Evolutionary conservation across 2,329 filamentous ascomycete genomes (phyloP).

Genomic region (Ophiostoma sp.): DNA sequence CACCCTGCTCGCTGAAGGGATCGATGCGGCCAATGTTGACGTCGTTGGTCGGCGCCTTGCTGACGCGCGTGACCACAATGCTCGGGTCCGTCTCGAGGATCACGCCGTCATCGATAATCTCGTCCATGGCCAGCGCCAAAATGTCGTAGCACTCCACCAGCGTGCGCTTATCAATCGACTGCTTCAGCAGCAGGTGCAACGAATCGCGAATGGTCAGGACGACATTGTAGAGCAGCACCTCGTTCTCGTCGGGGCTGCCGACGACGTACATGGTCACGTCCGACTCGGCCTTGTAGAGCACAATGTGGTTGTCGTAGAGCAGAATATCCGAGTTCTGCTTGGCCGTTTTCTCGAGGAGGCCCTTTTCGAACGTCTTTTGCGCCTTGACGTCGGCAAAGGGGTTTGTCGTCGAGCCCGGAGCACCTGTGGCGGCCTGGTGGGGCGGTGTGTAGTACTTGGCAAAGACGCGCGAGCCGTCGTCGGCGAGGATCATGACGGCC

Average conservation of each 20-base stretch:
- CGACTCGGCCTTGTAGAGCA: slow-evolving; percentile 96
- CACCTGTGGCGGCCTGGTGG: slow-evolving; percentile 43
- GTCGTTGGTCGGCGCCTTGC: slow-evolving; percentile 87
- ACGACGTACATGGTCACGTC: slow-evolving; percentile 95
- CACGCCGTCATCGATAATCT: slow-evolving; percentile 93
- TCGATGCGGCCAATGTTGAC: slow-evolving; percentile 92
- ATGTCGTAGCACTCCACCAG: slow-evolving; percentile 99
- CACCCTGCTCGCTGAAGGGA: slow-evolving; percentile 82
- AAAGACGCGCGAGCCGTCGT: slow-evolving; percentile 89
- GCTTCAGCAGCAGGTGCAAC: slow-evolving; percentile 90
- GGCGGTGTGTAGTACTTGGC: slow-evolving; percentile 83
- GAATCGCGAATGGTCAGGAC: slow-evolving; percentile 88
- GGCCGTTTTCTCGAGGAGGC: slow-evolving; percentile 87
- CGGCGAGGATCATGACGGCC: slow-evolving; percentile 62
- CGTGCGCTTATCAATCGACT: slow-evolving; percentile 95
- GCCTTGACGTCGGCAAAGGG: slow-evolving; percentile 88
- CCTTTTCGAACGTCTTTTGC: slow-evolving; percentile 96
- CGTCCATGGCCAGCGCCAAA: slow-evolving; percentile 89
- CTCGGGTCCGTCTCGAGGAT: slow-evolving; percentile 97
- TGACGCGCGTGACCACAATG: slow-evolving; percentile 88
- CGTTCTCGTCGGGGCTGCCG: slow-evolving; percentile 89
- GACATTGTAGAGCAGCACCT: slow-evolving; percentile 93
- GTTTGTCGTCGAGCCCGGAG: slow-evolving; percentile 28
- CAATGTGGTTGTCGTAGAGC: slow-evolving; percentile 92
- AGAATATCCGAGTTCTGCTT: slow-evolving; percentile 97